phyloP scores from a whole-genome alignment of 257 asterid genomes.

The Cruciata laevipes region DNA sequence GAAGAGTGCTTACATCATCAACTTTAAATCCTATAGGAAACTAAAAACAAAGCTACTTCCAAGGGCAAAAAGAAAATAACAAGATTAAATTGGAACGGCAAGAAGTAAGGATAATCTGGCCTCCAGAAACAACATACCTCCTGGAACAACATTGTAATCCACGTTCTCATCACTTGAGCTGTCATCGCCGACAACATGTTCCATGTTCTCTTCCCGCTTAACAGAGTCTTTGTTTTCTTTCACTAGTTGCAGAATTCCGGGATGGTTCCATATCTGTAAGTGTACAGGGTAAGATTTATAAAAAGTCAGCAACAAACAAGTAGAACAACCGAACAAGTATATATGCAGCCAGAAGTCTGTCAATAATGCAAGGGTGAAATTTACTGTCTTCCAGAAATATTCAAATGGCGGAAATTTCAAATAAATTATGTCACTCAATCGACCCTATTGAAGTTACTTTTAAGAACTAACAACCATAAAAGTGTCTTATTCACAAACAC shows the following conservation, averaged over 20 bases:
- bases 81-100: neutral
- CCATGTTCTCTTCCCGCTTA: slow-evolving; percentile 59
- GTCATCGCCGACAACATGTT: slow-evolving; percentile 60
- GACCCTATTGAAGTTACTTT: neutral
- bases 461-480: neutral
- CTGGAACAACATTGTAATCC: slow-evolving; percentile 62
- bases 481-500: neutral
- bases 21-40: neutral
- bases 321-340: neutral
- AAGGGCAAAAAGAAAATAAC: neutral
- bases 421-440: neutral
- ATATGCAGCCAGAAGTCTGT: neutral
- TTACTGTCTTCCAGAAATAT: neutral
- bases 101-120: slow-evolving; percentile 2
- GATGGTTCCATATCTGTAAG: slow-evolving; percentile 96
- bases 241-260: slow-evolving; percentile 86
- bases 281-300: neutral
- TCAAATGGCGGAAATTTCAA: neutral
- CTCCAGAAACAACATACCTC: slow-evolving; percentile 43
- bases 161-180: slow-evolving; percentile 83
- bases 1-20: neutral
- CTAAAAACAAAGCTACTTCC: neutral
- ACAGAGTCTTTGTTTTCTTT: slow-evolving; percentile 62
- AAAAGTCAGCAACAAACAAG: neutral
- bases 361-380: slow-evolving; percentile 5